Evolutionary conservation across 345 rosid species (phyloP), one percentile per base, ranked within the genome.

Genomic region (Heritiera fomes): DNA sequence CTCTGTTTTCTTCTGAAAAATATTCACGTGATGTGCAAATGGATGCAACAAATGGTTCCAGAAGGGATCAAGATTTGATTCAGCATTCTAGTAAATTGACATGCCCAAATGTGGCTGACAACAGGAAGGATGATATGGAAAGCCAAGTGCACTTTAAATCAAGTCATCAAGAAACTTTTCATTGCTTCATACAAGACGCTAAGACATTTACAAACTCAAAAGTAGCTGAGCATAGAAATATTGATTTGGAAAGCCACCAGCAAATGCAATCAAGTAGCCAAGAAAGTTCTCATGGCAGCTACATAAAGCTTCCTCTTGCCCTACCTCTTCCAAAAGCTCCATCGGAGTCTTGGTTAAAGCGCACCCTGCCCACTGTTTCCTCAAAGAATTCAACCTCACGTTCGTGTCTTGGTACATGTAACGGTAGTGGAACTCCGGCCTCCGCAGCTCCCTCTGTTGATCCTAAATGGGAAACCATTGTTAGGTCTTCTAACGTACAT

Each of bases 321-420:
- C 93, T 86, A 71, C 92, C 97, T 71, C 80, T 87, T 55, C 98
- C 97, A 75, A 91, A 92, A 75, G 89, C 96, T 82, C 99, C 99
- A 5, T 88, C 98, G 17, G 97, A 95, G 78, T 93, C 99, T 38
- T 95, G 99, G 99, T 79, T 95, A 73, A 88, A 65, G 81, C 91
- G 92, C 53, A 82, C 98, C 0, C 78, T 95, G 76, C 94, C 94
- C 59, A 77, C 87, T 32, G 83, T 90, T 53, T 82, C 91, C 32
- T 73, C 88, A 40, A 90, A 85, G 83, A 89, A 82, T 59, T 75
- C 89, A 50, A 77, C 88, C 64, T 59, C 88, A 67, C 80, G 78
- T 77, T 80, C 88, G 62, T 71, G 85, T 73, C 71, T 82, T 41
- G 89, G 80, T 6, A 67, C 62, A 53, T 81, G 66, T 38, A 68